These are phyloP conservation scores for Knufia petricola DNA, from an alignment of 2,329 filamentous ascomycete species.

Conservation along the genomic window DNA sequence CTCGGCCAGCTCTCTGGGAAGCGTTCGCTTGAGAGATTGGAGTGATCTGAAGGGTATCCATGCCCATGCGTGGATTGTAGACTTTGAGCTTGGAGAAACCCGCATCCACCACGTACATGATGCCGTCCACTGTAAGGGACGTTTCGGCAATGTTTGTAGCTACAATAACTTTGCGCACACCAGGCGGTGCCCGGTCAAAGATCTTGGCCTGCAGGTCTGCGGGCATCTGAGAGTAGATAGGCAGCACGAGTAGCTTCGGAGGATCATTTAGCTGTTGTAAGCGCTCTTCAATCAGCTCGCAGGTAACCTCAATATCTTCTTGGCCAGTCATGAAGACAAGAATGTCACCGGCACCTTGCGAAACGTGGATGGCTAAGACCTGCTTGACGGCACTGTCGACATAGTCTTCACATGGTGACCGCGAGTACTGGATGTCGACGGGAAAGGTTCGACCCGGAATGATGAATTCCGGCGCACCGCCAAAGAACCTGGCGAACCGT, in stretches of 20 bases:
- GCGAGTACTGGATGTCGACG: conserved; percentile 90
- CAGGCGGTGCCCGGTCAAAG: conserved; percentile 81
- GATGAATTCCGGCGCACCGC: conserved; percentile 88
- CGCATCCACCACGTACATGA: conserved; percentile 97
- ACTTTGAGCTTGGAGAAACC: conserved; percentile 97
- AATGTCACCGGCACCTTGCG: conserved; percentile 85
- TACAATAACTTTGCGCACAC: conserved; percentile 93
- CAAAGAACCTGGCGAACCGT: conserved; percentile 90
- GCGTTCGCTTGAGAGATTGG: conserved; percentile 96
- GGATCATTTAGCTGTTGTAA: conserved; percentile 86
- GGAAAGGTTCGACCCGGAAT: conserved; percentile 95
- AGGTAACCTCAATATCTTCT: conserved; percentile 95
- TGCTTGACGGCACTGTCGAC: conserved; percentile 96
- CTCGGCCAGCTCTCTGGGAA: conserved; percentile 84
- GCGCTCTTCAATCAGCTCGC: conserved; percentile 80
- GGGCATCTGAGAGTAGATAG: conserved; percentile 99
- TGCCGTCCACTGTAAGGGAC: conserved; percentile 93
- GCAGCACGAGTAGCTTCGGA: conserved; percentile 84
- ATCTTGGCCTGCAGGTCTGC: conserved; percentile 96
- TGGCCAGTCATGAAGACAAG: conserved; percentile 99
- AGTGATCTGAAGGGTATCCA: conserved; percentile 97
- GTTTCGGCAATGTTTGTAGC: conserved; percentile 98
- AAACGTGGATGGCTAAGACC: conserved; percentile 89
- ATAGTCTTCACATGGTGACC: conserved; percentile 93
- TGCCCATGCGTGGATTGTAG: conserved; percentile 97